Conservation (phyloP, 2,329 filamentous ascomycete species). For the Colletotrichum tamarilloi region DNA sequence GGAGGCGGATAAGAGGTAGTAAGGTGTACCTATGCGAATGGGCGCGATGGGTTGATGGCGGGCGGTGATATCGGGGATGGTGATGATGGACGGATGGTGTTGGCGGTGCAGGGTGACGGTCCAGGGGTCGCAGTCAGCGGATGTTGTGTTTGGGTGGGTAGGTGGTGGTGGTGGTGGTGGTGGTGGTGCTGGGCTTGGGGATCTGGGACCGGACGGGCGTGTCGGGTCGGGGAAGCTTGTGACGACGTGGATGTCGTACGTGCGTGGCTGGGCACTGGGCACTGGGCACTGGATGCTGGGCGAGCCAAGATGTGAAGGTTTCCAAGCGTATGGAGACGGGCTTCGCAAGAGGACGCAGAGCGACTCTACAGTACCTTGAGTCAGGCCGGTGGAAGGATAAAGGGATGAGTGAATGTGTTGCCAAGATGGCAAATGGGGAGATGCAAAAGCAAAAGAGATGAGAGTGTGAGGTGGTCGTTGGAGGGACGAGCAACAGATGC, state of each 20-base stretch:
- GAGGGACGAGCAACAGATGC: constrained; percentile 13
- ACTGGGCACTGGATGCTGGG: neutral
- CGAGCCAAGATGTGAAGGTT: neutral
- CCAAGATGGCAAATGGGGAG: neutral
- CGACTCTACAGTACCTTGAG: neutral
- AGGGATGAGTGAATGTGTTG: neutral
- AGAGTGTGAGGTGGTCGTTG: neutral
- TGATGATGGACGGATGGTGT: constrained; percentile 3
- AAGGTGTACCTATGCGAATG: neutral
- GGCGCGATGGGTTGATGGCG: neutral
- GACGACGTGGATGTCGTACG: constrained; percentile 8
- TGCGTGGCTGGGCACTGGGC: neutral
- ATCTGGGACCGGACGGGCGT: constrained; percentile 13
- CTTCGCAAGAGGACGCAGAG: neutral
- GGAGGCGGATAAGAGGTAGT: neutral
- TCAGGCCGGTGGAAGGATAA: neutral
- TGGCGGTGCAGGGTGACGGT: constrained; percentile 10
- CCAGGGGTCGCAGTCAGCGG: constrained; percentile 1
- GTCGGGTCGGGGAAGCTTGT: constrained; percentile 32
- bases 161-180: too few species aligned
- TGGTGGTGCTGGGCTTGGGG: neutral
- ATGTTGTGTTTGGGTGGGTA: neutral
- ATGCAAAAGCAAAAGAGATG: neutral
- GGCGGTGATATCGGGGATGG: neutral
- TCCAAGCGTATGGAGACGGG: neutral